These are phyloP conservation scores for Zasmidium citrigriseum DNA, from an alignment of 2,329 filamentous ascomycete species.

Conservation along the genomic window DNA sequence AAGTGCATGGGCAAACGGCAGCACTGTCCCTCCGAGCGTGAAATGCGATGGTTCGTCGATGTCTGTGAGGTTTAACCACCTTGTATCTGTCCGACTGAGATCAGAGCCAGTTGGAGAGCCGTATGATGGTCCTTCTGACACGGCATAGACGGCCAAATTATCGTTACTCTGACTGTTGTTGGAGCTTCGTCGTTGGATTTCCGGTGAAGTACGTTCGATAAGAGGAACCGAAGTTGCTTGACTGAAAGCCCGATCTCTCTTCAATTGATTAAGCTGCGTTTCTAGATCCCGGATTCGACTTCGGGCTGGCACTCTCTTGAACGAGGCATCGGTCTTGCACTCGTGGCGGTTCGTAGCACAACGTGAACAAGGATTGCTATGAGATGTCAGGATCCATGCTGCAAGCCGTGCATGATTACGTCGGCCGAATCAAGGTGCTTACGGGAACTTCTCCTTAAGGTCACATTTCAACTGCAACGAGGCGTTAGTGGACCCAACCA, in stretches of 20 bases:
- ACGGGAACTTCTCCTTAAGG: conserved; percentile 2
- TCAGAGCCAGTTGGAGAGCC: conserved; percentile 1
- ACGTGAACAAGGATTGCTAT: conserved; percentile 1
- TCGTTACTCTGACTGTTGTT: background rate
- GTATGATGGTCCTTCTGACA: background rate
- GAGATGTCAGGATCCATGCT: background rate
- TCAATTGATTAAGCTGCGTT: conserved; percentile 4
- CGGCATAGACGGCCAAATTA: background rate
- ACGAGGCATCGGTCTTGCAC: conserved; percentile 4
- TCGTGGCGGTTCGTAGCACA: conserved; percentile 1
- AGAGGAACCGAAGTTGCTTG: background rate
- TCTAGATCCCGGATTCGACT: conserved; percentile 1
- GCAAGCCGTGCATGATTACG: too few relatives aligned
- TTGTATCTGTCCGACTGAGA: background rate
- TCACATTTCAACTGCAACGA: conserved; percentile 1
- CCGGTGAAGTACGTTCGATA: background rate
- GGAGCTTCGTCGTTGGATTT: background rate
- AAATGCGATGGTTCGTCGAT: background rate
- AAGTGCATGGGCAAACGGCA: background rate
- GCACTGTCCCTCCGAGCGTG: background rate
- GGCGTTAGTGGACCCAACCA: background rate
- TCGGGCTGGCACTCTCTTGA: conserved; percentile 7
- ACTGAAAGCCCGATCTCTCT: background rate
- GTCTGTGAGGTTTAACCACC: background rate
- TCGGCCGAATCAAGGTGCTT: too few relatives aligned